Base-by-base conservation (phyloP, 352 stramenopile genomes). In the Phytophthora fragariae region DNA sequence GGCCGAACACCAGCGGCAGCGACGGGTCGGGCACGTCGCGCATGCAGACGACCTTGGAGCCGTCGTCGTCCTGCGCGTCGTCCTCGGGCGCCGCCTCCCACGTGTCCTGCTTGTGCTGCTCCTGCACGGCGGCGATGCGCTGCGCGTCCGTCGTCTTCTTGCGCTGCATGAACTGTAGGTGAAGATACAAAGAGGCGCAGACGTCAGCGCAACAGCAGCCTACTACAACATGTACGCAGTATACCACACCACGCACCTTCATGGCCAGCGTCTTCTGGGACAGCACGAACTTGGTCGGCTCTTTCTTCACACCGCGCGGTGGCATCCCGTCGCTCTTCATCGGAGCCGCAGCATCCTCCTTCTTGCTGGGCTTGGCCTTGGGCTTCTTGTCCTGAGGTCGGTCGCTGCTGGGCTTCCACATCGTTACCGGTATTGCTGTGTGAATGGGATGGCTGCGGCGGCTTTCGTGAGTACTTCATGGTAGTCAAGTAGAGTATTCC, bases 221-320 rank as follows among this genome's bases (percentile, higher is more conserved):
- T 56, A 2, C n/a, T 56, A 41, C 35, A 21, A 19, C 47, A 44
- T 4, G 11, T 27, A 27, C 24, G 1, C 24, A 27, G 24, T 27
- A 27, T 27, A 3, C 24, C 24, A 35, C 58, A 3, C 24, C 24
- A 35, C 58, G 46, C 31, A 79, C 75, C 84, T 96, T 96, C 89
- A 96, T 96, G 17, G 89, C 89, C 41, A 96, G 76, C 44, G 89
- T 96, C 73, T 96, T 96, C 69, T 93, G 85, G 37, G 89, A 93
- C 29, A 96, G 76, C 59, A 71, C 44, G 29, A 72, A 47, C 44
- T 85, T 84, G 33, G 77, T 53, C 8, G 65, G 57, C 39, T 68
- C 27, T 46, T 74, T 77, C 72, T 82, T 68, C 29, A 41, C 29
- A 6, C 44, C 68, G 21, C 61, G 59, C 37, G 56, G 19, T 12